phyloP scores from a whole-genome alignment of 2,329 filamentous ascomycete species.

The Hymenoscyphus repandus region DNA sequence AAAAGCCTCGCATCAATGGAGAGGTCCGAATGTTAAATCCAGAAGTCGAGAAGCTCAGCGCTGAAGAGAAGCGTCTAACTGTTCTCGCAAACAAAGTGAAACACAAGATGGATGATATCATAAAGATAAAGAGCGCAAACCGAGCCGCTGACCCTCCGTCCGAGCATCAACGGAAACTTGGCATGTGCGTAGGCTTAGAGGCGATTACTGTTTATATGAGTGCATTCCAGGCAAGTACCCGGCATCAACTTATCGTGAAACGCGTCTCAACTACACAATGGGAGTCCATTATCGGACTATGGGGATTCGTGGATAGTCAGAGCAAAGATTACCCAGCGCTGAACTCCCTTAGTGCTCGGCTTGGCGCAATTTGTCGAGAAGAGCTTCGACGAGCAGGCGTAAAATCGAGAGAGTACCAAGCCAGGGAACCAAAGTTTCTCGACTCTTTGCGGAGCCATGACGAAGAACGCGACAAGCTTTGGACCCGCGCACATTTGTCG shows the following conservation, averaged over 20 bases:
- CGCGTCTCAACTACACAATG: conserved; percentile 35
- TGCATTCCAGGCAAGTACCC: conserved; percentile 20
- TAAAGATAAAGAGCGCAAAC: conserved; percentile 21
- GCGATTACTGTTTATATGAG: conserved; percentile 28
- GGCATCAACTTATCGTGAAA: conserved; percentile 6
- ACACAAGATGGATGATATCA: conserved; percentile 28
- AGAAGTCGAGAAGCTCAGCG: conserved; percentile 12
- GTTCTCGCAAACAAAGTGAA: conserved; percentile 25
- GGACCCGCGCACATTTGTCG: conserved; percentile 14
- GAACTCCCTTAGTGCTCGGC: conserved; percentile 8
- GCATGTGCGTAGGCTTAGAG: conserved; percentile 26
- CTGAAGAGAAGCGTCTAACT: conserved; percentile 14
- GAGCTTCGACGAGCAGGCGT: conserved; percentile 13
- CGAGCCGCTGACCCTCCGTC: conserved; percentile 10
- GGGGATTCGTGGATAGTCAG: conserved; percentile 38
- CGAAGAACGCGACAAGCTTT: conserved; percentile 29
- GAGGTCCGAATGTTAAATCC: conserved; percentile 4
- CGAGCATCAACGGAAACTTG: conserved; percentile 23
- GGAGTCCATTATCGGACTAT: conserved; percentile 42
- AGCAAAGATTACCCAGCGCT: conserved; percentile 28
- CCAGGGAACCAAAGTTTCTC: conserved; percentile 25
- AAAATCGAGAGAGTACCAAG: conserved; percentile 5
- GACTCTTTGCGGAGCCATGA: conserved; percentile 20
- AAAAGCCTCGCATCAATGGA: conserved; percentile 28
- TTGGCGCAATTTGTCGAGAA: conserved; percentile 17